These are phyloP conservation scores for Spizellomyces sp. DNA, from an alignment of 192 early-diverging fungal genomes.

Conservation along the genomic window DNA sequence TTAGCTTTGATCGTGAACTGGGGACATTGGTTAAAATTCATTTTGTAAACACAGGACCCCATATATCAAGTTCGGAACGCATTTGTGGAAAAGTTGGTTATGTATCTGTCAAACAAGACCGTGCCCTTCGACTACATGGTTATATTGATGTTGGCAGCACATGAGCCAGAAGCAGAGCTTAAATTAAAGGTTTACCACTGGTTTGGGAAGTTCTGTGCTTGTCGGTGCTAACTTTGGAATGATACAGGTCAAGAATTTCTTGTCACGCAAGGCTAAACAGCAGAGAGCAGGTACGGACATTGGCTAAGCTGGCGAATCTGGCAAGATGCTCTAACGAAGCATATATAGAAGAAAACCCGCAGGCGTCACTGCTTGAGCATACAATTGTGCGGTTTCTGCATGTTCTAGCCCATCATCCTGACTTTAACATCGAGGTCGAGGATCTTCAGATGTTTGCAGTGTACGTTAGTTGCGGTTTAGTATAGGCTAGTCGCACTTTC, in stretches of 20 bases:
- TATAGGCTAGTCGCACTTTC: neutral
- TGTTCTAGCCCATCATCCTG: slow-evolving; percentile 83
- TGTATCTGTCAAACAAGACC: slow-evolving; percentile 58
- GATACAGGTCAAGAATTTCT: slow-evolving; percentile 45
- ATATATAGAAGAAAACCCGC: neutral
- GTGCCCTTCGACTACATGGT: slow-evolving; percentile 74
- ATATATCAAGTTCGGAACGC: slow-evolving; percentile 78
- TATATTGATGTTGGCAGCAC: slow-evolving; percentile 76
- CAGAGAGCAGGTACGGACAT: slow-evolving; percentile 20
- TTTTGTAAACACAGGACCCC: slow-evolving; percentile 58
- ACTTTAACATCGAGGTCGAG: slow-evolving; percentile 57
- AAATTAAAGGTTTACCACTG: slow-evolving; percentile 41
- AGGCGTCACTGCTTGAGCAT: slow-evolving; percentile 56
- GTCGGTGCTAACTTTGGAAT: too few species aligned
- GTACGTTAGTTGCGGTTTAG: slow-evolving; percentile 20
- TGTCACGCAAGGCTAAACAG: slow-evolving; percentile 39
- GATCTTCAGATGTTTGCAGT: slow-evolving; percentile 57
- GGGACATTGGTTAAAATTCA: too few species aligned
- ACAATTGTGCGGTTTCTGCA: slow-evolving; percentile 66
- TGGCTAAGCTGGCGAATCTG: too few species aligned
- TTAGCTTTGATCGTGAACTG: neutral
- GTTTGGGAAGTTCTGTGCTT: too few species aligned
- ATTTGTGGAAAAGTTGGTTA: slow-evolving; percentile 72
- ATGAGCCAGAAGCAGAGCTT: slow-evolving; percentile 80
- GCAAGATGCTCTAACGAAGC: neutral